A percentile compares a stretch with the other conserved stretches of the same genome.
Evolutionary conservation across 1,139 yeast species (phyloP).

Genomic region (Candida glucosophila): DNA sequence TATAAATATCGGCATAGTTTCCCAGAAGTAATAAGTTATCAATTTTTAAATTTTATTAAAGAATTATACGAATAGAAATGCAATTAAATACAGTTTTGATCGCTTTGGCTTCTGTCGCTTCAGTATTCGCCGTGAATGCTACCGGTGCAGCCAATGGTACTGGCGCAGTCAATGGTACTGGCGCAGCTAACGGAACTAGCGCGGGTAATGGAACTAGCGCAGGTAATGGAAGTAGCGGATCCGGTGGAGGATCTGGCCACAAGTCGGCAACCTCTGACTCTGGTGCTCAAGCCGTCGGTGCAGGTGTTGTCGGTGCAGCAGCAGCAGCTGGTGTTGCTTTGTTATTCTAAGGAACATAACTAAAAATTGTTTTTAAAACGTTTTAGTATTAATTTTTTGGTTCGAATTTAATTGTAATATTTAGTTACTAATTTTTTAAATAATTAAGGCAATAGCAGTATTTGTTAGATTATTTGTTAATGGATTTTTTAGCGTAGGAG

Average conservation of each 20-base stretch:
- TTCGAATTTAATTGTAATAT: too few species aligned
- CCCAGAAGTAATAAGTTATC: neutral
- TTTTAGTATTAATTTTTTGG: too few species aligned
- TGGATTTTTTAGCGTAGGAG: too few species aligned
- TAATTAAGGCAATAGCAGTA: too few species aligned
- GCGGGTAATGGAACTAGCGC: too few species aligned
- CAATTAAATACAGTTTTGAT: constrained; percentile 38
- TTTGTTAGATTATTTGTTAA: too few species aligned
- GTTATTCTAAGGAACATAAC: constrained; percentile 22
- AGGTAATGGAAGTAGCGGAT: constrained; percentile 22
- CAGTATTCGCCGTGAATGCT: constrained; percentile 36
- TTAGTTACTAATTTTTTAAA: too few species aligned
- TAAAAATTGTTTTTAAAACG: too few species aligned
- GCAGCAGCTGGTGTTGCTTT: constrained; percentile 41
- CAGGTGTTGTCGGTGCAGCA: constrained; percentile 28
- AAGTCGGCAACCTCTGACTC: constrained; percentile 6
- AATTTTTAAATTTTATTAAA: constrained; percentile 1
- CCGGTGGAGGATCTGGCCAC: constrained; percentile 11
- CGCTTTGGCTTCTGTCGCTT: constrained; percentile 38
- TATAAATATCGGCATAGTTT: neutral
- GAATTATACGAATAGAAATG: constrained; percentile 15
- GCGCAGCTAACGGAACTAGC: constrained; percentile 17
- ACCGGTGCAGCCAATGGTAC: constrained; percentile 24
- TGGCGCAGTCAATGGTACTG: constrained; percentile 23
- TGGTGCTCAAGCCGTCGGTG: constrained; percentile 21